Evolutionary conservation across 225 moss, liverwort and hornwort species (phyloP), one percentile per base, ranked within the genome.

Genomic region (Thuidium tamariscinum): DNA sequence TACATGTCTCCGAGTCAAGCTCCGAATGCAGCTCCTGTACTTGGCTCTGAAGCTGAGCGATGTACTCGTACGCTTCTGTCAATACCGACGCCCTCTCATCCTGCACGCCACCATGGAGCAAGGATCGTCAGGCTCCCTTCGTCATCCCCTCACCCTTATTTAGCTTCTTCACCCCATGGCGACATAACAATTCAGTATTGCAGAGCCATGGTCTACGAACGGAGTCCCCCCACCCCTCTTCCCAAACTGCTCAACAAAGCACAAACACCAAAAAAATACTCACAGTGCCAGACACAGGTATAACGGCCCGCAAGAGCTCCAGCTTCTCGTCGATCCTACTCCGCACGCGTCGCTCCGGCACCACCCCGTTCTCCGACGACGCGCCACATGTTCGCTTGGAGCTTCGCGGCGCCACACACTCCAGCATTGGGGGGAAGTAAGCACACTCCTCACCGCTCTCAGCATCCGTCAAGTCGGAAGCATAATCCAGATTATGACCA

Each of bases 1-100:
- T 42, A n/a, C 84, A 84, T 2, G 79, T 68, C 22, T 81, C 91
- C 17, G 48, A 15, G 52, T 84, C 86, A 17, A 92, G 82, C 86
- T 92, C 93, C 23, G 74, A 84, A 44, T 88, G 84, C 67, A 93
- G 72, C 84, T 90, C 89, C 63, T 87, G 79, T 66, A 93, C 90
- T 86, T 92, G 92, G 20, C 84, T 78, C 84, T 93, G 90, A 79
- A 93, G 65, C 48, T 76, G 66, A 82, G 84, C 66, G 59, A 93
- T 90, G 60, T 93, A 93, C 68, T 90, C 89, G 61, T 72, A 92
- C 0, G 93, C 91, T 52, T 87, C 82, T 37, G 70, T 79, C n/a
- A 93, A 77, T 20, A 93, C 84, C 19, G 86, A 89, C 49, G 82
- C 66, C 60, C 61, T 89, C 80, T 89, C 93, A 75, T 82, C 79